phyloP scores from a whole-genome alignment of 345 rosid genomes.

The Angophora floribunda region DNA sequence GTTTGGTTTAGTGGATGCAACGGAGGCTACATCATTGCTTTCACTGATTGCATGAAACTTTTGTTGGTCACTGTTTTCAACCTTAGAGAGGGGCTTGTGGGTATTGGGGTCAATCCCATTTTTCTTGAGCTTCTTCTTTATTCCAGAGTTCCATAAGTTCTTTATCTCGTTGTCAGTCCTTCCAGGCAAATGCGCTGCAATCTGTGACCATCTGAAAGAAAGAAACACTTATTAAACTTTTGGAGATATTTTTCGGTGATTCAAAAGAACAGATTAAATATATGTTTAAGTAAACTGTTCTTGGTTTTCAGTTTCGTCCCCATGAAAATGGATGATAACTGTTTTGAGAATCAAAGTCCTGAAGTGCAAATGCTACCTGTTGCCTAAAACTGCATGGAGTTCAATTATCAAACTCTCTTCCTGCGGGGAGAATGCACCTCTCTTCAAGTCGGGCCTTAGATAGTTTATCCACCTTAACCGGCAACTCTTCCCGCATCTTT shows the following conservation, averaged over 20 bases:
- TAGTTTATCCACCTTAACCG: constrained; percentile 81
- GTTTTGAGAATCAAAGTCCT: background rate
- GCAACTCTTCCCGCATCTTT: constrained; percentile 83
- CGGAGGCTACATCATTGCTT: background rate
- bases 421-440: constrained; percentile 76
- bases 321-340: background rate
- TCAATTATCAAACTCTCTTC: constrained; percentile 74
- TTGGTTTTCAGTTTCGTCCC: background rate
- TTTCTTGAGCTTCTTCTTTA: constrained; percentile 56
- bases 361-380: constrained; percentile 23
- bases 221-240: background rate
- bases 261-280: background rate
- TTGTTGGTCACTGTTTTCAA: constrained; percentile 7
- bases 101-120: constrained; percentile 58
- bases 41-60: background rate
- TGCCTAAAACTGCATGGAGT: constrained; percentile 70
- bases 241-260: background rate
- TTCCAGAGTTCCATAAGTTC: constrained; percentile 59
- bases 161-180: constrained; percentile 63
- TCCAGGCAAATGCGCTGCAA: constrained; percentile 53
- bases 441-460: constrained; percentile 81
- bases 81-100: constrained; percentile 45
- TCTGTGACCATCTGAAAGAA: constrained; percentile 57
- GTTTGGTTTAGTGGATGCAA: constrained; percentile 27
- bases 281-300: background rate